phyloP scores from a whole-genome alignment of 1,284 basidiomycete genomes.

The Tilletia caries region DNA sequence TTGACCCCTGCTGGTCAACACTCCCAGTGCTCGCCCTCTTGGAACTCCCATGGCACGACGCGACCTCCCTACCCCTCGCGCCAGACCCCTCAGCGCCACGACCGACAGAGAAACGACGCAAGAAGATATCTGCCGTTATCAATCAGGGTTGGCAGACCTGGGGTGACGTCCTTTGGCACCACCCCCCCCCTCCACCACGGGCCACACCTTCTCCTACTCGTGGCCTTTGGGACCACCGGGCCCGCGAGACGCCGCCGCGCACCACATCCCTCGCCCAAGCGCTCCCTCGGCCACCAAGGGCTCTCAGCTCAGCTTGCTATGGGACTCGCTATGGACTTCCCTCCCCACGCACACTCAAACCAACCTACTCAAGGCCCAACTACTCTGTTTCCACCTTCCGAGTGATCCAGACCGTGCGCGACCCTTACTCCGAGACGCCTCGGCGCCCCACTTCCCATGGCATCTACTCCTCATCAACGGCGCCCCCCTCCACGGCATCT shows the following conservation, averaged over 20 bases:
- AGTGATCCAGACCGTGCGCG: not conserved
- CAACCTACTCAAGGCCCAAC: not conserved
- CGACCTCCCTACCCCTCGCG: too few relatives aligned
- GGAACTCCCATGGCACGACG: not conserved
- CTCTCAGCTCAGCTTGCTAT: too few relatives aligned
- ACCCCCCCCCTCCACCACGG: not conserved
- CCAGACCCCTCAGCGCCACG: too few relatives aligned
- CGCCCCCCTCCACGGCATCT: not conserved
- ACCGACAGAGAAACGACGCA: not conserved
- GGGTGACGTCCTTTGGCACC: not conserved
- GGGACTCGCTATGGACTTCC: too few relatives aligned
- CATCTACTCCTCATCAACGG: not conserved
- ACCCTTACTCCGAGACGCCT: not conserved
- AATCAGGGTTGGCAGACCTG: not conserved
- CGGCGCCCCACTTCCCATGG: not conserved
- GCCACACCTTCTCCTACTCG: too few relatives aligned
- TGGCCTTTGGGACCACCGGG: too few relatives aligned
- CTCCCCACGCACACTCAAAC: not conserved
- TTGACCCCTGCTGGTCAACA: not conserved
- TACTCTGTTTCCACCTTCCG: not conserved
- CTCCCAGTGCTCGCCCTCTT: not conserved
- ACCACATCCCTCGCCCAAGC: too few relatives aligned
- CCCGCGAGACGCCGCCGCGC: too few relatives aligned
- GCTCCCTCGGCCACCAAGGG: not conserved
- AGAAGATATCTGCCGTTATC: not conserved